phyloP scores from a whole-genome alignment of 176 grass and related monocot species.

The Juncus effusus region DNA sequence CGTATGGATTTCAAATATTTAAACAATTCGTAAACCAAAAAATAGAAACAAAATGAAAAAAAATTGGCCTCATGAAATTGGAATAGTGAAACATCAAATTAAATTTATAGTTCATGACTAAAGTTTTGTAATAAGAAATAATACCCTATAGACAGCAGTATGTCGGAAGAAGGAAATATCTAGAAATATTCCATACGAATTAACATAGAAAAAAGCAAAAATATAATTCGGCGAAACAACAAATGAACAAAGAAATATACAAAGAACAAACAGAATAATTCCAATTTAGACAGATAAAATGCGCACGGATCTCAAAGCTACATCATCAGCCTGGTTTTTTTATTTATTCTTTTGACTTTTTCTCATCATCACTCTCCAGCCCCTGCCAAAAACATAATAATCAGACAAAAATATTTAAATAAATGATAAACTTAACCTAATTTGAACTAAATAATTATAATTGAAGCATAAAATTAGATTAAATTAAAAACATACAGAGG shows the following conservation, averaged over 20 bases:
- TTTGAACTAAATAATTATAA: not conserved
- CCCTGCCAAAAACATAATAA: constrained; percentile 39
- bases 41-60: no score
- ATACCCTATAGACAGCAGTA: not conserved
- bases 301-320: not conserved
- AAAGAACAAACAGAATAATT: constrained; percentile 36
- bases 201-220: constrained; percentile 5
- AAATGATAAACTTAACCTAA: not conserved
- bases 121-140: no score
- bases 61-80: no score
- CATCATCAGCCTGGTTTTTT: constrained; percentile 18
- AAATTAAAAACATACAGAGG: constrained; percentile 49
- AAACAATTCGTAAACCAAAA: no score
- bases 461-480: not conserved
- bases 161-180: no score
- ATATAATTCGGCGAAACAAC: constrained; percentile 29
- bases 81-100: no score
- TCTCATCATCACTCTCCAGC: constrained; percentile 65
- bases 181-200: constrained; percentile 6
- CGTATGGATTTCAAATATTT: no score
- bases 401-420: constrained; percentile 23
- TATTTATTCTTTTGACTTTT: constrained; percentile 25
- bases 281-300: constrained; percentile 14
- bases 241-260: constrained; percentile 27
- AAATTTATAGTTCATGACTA: no score